phyloP scores from a whole-genome alignment of 2,329 filamentous ascomycete genomes.

The Myriangium duriaei region DNA sequence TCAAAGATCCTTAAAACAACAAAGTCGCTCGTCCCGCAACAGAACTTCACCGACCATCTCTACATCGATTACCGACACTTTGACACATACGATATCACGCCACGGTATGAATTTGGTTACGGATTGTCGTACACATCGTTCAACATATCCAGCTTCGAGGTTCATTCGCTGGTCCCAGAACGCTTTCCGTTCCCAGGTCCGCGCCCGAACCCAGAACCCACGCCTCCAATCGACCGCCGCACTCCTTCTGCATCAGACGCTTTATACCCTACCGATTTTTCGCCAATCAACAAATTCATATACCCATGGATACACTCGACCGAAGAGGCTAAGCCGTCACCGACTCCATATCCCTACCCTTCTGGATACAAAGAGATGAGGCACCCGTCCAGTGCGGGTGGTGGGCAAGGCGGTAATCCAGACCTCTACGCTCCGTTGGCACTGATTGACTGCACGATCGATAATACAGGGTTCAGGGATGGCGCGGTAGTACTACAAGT shows the following conservation, averaged over 20 bases:
- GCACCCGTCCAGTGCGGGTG: constrained; percentile 50
- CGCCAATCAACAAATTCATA: constrained; percentile 54
- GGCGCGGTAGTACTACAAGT: constrained; percentile 46
- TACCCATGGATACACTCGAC: constrained; percentile 54
- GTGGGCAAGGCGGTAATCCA: constrained; percentile 56
- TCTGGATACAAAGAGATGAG: constrained; percentile 41
- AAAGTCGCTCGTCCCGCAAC: constrained; percentile 60
- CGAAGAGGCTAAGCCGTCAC: constrained; percentile 33
- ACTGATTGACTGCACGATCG: constrained; percentile 39
- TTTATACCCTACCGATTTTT: constrained; percentile 49
- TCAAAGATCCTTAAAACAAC: constrained; percentile 57
- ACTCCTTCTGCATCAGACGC: constrained; percentile 45
- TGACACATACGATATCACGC: constrained; percentile 60
- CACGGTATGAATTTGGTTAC: constrained; percentile 76
- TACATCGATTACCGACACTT: constrained; percentile 88
- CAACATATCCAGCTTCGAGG: constrained; percentile 7
- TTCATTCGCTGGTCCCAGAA: constrained; percentile 1
- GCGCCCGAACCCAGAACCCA: constrained; percentile 30
- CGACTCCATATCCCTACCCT: constrained; percentile 37
- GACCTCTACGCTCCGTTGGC: constrained; percentile 48
- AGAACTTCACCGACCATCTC: constrained; percentile 70
- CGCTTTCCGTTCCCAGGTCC: constrained; percentile 31
- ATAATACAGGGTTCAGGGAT: constrained; percentile 47
- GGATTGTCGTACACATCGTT: constrained; percentile 65
- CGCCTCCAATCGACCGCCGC: constrained; percentile 43